Conservation (phyloP, 345 rosid species). For the Eucalyptus fibrosa region DNA sequence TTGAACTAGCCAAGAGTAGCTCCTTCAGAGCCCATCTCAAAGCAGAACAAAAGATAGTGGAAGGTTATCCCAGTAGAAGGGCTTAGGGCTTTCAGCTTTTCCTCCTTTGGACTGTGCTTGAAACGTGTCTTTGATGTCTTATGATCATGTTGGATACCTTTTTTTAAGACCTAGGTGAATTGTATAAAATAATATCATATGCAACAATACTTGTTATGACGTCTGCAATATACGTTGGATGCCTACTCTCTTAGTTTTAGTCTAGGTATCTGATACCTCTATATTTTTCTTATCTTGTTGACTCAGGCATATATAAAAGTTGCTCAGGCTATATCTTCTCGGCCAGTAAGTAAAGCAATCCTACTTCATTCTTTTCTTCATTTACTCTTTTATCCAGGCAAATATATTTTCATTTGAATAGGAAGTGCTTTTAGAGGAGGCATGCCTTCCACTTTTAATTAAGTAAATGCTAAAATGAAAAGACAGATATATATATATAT, state of each 20-base stretch:
- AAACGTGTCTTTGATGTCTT: background rate
- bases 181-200: background rate
- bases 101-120: background rate
- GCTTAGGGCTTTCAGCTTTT: background rate
- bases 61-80: background rate
- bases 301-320: constrained; percentile 80
- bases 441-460: background rate
- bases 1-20: background rate
- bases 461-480: background rate
- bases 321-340: constrained; percentile 93
- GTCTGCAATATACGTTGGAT: background rate
- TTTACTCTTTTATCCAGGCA: background rate
- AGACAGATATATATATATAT: background rate
- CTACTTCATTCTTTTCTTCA: background rate
- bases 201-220: background rate
- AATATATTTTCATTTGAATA: background rate
- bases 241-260: background rate
- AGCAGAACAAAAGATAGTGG: background rate
- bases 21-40: background rate
- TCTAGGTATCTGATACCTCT: background rate
- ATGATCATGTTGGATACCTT: background rate
- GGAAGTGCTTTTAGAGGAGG: background rate
- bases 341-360: constrained; percentile 48
- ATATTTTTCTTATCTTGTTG: background rate
- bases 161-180: background rate